Conservation (phyloP, 805 yeast genomes). For the Candida insectorum region DNA sequence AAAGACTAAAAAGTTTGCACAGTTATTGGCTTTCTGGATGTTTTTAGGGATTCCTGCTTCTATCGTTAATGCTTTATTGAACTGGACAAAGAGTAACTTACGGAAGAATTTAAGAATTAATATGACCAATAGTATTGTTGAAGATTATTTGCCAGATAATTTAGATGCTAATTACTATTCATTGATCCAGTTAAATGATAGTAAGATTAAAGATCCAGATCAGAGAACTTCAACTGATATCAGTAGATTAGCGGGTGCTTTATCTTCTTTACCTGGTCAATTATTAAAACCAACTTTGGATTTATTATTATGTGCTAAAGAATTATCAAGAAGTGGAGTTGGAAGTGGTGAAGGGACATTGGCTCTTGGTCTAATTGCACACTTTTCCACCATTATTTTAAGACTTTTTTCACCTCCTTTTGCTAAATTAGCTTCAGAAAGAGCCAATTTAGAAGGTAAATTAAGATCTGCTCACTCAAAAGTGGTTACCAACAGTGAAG, state of each 20-base stretch:
- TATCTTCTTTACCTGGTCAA: constrained; percentile 77
- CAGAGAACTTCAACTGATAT: constrained; percentile 82
- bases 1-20: constrained; percentile 59
- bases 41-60: constrained; percentile 83
- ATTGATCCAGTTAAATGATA: constrained; percentile 55
- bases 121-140: constrained; percentile 61
- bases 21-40: constrained; percentile 73
- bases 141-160: constrained; percentile 67
- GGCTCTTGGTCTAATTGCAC: constrained; percentile 75
- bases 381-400: constrained; percentile 70
- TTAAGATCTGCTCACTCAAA: constrained; percentile 81
- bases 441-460: constrained; percentile 80
- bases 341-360: constrained; percentile 76
- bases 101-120: constrained; percentile 58
- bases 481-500: constrained; percentile 75
- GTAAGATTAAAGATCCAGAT: constrained; percentile 66
- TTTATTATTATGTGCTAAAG: constrained; percentile 74
- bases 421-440: constrained; percentile 71
- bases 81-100: constrained; percentile 56
- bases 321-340: constrained; percentile 62
- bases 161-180: constrained; percentile 73
- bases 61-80: constrained; percentile 66
- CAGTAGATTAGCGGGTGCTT: constrained; percentile 65
- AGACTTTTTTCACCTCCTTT: constrained; percentile 86
- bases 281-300: constrained; percentile 80